Evolutionary conservation across 2,329 filamentous ascomycete species (phyloP).

Genomic region (Stachybotrys chartarum): DNA sequence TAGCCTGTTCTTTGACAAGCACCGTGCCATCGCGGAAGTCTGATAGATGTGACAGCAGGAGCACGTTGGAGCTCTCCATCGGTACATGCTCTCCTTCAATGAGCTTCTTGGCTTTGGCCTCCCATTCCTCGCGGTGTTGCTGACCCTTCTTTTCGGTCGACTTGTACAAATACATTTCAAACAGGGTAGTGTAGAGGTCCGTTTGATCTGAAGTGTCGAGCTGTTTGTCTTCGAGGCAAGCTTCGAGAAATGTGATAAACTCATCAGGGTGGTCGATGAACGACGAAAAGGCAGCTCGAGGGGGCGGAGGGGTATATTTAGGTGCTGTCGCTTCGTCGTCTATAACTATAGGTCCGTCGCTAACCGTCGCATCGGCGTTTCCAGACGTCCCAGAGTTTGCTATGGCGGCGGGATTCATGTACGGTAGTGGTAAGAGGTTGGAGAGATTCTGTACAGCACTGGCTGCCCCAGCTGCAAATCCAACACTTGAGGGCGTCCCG

Average conservation of each 20-base stretch:
- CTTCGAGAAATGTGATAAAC: conserved; percentile 89
- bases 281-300: conserved; percentile 85
- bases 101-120: conserved; percentile 80
- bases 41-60: conserved; percentile 85
- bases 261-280: conserved; percentile 92
- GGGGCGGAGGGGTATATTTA: conserved; percentile 73
- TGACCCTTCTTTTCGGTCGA: conserved; percentile 66
- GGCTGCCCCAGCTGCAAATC: conserved; percentile 52
- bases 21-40: conserved; percentile 86
- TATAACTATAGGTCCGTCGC: conserved; percentile 45
- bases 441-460: conserved; percentile 82
- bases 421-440: conserved; percentile 75
- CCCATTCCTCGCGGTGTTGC: conserved; percentile 69
- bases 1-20: conserved; percentile 88
- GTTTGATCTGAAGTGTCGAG: conserved; percentile 69
- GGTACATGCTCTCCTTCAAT: conserved; percentile 75
- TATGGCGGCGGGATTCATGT: conserved; percentile 62
- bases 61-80: conserved; percentile 91
- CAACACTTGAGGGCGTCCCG: conserved; percentile 29
- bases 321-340: conserved; percentile 38
- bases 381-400: conserved; percentile 45
- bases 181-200: conserved; percentile 89
- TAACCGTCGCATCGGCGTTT: conserved; percentile 40
- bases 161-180: conserved; percentile 96
- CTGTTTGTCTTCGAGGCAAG: conserved; percentile 65